Evolutionary conservation across 805 yeast genomes (phyloP), one percentile per base, ranked within the genome.

Genomic region (Saccharomycopsis selenospora): DNA sequence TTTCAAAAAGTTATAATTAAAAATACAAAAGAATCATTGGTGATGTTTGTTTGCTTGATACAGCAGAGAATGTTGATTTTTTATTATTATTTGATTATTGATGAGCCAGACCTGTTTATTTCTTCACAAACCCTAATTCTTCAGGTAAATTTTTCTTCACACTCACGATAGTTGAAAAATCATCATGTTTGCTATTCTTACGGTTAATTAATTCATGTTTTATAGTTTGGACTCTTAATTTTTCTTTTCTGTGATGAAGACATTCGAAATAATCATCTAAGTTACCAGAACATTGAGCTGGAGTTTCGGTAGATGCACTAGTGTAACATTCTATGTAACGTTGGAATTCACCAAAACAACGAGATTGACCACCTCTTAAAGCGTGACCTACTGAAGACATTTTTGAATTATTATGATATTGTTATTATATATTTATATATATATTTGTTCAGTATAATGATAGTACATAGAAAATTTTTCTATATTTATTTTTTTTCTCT

Each of bases 211-310:
- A 55, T 48, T 61, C 61, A 2, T 47, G 49, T 46, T 60, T 59
- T 24, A 64, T 58, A 26, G 57, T 42, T 6, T 53, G 42, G 14
- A 56, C 56, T 46, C 63, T 55, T 49, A 54, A 51, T 44, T 57
- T 65, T 59, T 70, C 79, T 59, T 72, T 72, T 14, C 58, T 61
- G 59, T 73, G 77, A 57, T 69, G 75, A 42, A 74, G 65, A 56
- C 79, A 74, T 61, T 74, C 79, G 43, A 63, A 59, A 63, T 73
- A 74, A 57, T 73, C 78, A 46, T 68, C 75, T 17, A 70, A 67
- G 43, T 61, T 57, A n/a, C 67, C 66, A 29, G 59, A 59, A 61
- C 79, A 73, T 50, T 67, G 62, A 14, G 55, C 49, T 24, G 67
- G 63, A 47, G 63, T 63, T 30, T 59, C 56, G 5, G 72, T 68